Evolutionary conservation across 225 moss, liverwort and hornwort species (phyloP), one percentile per base, ranked within the genome.

Genomic region (Physcomitrium patens): DNA sequence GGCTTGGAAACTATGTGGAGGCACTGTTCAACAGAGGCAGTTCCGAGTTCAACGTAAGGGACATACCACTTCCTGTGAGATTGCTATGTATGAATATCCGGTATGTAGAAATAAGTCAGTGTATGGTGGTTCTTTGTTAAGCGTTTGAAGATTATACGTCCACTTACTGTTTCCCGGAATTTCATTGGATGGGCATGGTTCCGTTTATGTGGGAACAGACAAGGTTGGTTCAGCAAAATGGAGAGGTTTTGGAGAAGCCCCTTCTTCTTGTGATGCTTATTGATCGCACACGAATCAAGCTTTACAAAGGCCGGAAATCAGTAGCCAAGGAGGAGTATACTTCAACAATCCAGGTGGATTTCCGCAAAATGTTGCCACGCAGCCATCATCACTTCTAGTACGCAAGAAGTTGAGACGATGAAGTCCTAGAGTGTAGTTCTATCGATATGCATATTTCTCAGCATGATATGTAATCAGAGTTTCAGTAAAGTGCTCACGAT

Each of bases 1-100:
- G 94, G 59, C 84, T 99, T 81, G 93, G 91, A 19, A 86, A 89
- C 66, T 94, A 93, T 78, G 97, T 99, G 18, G 93, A 99, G 70
- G 83, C 78, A 54, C 89, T 99, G 61, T 79, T 90, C 27, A 90
- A 86, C 84, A 99, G 91, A 72, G 94, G 94, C 67, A 87, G 90
- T 72, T 84, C 89, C 41, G 91, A 93, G 74, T 99, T 99, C 61
- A 90, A 89, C 63, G 97, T 90, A 86, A 77, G 89, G 55, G 43
- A 22, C 4, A 20, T 41, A 1, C 49, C 31, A 51, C 17, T 37
- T 37, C 31, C 31, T 37, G 56, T 27, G 9, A 14, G 24, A 37
- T 74, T 70, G 18, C 18, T 18, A 8, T 46, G 57, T 66, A 56
- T 13, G 23, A 27, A 67, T 22, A 28, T 20, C 41, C 17, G 41